Base-by-base conservation (phyloP, 768 basidiomycete species). In the Trametes sanguinea region DNA sequence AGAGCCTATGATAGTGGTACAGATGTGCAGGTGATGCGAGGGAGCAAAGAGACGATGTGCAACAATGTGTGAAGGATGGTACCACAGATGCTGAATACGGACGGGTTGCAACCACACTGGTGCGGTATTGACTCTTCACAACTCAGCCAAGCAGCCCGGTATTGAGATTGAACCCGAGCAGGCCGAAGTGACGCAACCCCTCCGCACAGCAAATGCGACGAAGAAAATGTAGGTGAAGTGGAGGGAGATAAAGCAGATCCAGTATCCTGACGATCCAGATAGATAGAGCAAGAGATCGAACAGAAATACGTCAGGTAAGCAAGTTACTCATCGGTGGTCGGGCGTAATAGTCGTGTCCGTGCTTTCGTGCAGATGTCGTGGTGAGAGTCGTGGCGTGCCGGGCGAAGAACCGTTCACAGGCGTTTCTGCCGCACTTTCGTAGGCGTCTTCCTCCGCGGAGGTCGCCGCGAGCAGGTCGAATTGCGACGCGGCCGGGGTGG, bases 301-400 rank as follows among this genome's bases (percentile, higher is more conserved):
- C 16, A 39, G 14, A 27, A 33, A 48, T 27, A 22, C n/a, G 42
- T 46, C 7, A 5, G 17, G 9, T 43, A 45, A 30, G 29, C 11
- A 50, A 50, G 46, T 27, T 16, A 60, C 29, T 59, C 57, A 54
- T 50, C 57, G 47, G 22, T 39, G 37, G 32, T 45, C 53, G n/a
- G 61, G 57, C 63, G 58, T 60, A 32, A 63, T 43, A 37, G 61
- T 67, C 62, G 43, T 64, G 47, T 66, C 68, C 17, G 66, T 63
- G 22, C 33, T 54, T 47, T 69, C 65, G 16, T 50, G 61, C 40
- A 61, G 3, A 40, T 62, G 63, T 52, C 62, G 53, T 52, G 63
- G 9, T 13, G 44, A 32, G 7, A 53, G 42, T 43, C 65, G 60
- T 48, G 63, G 65, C 40, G 68, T 66, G 6, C 63, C n/a, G 0